Evolutionary conservation across 768 basidiomycete genomes (phyloP).

Genomic region (Tremella yokohamensis): DNA sequence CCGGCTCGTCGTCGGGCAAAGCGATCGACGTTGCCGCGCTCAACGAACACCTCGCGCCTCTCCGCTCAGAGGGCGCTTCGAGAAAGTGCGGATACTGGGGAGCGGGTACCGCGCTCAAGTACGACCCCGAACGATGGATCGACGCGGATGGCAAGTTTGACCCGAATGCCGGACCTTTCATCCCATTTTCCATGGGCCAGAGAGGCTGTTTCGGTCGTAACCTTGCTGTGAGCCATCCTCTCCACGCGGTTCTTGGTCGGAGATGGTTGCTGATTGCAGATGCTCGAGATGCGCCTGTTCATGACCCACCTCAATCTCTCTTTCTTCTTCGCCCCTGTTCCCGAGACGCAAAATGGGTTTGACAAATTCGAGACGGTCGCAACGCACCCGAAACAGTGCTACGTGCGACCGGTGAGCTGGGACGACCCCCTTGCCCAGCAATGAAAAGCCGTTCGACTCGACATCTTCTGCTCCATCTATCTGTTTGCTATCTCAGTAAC

Average conservation of each 20-base stretch:
- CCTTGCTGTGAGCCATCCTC: constrained; percentile 33
- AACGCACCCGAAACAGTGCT: constrained; percentile 31
- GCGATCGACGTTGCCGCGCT: constrained; percentile 3
- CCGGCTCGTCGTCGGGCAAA: neutral
- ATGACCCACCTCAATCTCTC: constrained; percentile 34
- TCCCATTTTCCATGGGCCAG: constrained; percentile 43
- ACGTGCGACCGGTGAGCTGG: constrained; percentile 34
- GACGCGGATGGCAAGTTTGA: constrained; percentile 30
- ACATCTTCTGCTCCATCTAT: too few species aligned
- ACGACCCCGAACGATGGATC: constrained; percentile 44
- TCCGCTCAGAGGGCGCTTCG: constrained; percentile 7
- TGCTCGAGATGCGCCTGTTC: constrained; percentile 42
- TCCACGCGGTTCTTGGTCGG: neutral
- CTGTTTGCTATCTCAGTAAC: too few species aligned
- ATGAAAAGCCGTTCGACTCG: too few species aligned
- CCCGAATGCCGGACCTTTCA: constrained; percentile 30
- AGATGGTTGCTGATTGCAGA: constrained; percentile 16
- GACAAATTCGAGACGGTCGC: constrained; percentile 28
- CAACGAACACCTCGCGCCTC: neutral
- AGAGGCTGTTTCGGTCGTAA: constrained; percentile 45
- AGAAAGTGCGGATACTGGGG: constrained; percentile 32
- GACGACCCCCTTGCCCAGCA: neutral
- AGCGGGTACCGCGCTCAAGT: constrained; percentile 25
- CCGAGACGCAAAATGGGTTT: constrained; percentile 24
- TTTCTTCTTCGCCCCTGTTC: constrained; percentile 43